Base-by-base conservation (phyloP, 768 basidiomycete genomes). In the Asterophora parasitica region DNA sequence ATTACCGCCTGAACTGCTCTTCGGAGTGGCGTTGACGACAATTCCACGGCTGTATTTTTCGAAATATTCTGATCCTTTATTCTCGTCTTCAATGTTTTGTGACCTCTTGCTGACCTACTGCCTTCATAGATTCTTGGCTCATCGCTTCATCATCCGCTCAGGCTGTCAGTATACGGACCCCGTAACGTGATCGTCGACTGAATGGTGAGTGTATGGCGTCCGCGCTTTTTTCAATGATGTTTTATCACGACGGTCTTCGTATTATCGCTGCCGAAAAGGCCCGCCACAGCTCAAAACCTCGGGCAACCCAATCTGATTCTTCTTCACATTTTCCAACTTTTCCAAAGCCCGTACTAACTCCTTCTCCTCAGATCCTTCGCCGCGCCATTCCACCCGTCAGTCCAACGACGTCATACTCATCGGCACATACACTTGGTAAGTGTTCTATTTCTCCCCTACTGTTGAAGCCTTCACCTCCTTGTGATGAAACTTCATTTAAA, bases 221-320 rank as follows among this genome's bases (percentile, higher is more conserved):
- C 44, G 27, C 32, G 42, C 32, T 12, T 49, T 37, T 48, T 62
- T 51, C 15, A 46, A 81, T 83, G 84, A 87, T 88, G 85, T 65
- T 78, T 69, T 74, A 81, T 82, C 85, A 89, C 88, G 88, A 90
- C 88, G 88, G 88, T 90, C 88, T 89, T 87, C 88, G 88, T 89
- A 90, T 59, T 48, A 65, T 63, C 56, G 49, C 67, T 88, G 85
- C 83, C 88, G 88, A 90, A 90, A 86, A 62, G 79, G 88, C 88
- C 88, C 87, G 88, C 83, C 83, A 87, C 82, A 90, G 88, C 88
- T 90, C 88, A 89, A 75, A 59, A 60, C 37, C 65, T 80, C 85
- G 88, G 88, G 85, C 86, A 85, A 71, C 81, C 85, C 81, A 69
- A 53, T 76, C 85, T 88, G 85, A 88, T 70, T 46, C 52, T 57